Conservation (phyloP, 208 protist species). For the Wallacemonas collosoma region DNA sequence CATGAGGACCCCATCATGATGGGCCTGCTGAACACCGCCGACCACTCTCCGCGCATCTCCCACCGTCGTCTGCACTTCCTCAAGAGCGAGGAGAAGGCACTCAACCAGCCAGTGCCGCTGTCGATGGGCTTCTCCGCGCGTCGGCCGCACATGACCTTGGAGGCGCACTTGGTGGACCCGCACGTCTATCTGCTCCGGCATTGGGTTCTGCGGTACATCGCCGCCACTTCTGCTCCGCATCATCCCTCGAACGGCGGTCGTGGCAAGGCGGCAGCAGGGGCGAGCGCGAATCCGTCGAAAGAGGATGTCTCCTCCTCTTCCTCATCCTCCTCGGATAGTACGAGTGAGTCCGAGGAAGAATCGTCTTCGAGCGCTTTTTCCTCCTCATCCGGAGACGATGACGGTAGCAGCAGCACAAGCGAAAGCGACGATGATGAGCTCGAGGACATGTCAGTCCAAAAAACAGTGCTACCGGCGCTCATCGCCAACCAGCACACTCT, state of each 20-base stretch:
- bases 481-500: conserved; percentile 71
- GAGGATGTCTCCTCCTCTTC: not conserved
- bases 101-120: conserved; percentile 36
- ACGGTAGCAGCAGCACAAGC: conserved; percentile 2
- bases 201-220: conserved; percentile 80
- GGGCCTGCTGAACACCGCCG: not conserved
- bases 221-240: conserved; percentile 12
- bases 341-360: no score
- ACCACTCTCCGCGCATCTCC: conserved; percentile 18
- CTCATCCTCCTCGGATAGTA: not conserved
- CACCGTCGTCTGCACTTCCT: conserved; percentile 77
- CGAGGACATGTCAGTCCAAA: conserved; percentile 23
- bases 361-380: not conserved
- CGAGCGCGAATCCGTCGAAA: not conserved
- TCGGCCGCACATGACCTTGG: conserved; percentile 69
- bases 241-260: not conserved
- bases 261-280: not conserved
- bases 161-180: conserved; percentile 63
- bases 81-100: conserved; percentile 45
- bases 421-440: conserved; percentile 13
- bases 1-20: conserved; percentile 3
- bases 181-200: conserved; percentile 73
- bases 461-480: conserved; percentile 54
- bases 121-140: conserved; percentile 67
- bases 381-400: not conserved